Base-by-base conservation (phyloP, 2,329 filamentous ascomycete species). In the Pseudogymnoascus sp. region DNA sequence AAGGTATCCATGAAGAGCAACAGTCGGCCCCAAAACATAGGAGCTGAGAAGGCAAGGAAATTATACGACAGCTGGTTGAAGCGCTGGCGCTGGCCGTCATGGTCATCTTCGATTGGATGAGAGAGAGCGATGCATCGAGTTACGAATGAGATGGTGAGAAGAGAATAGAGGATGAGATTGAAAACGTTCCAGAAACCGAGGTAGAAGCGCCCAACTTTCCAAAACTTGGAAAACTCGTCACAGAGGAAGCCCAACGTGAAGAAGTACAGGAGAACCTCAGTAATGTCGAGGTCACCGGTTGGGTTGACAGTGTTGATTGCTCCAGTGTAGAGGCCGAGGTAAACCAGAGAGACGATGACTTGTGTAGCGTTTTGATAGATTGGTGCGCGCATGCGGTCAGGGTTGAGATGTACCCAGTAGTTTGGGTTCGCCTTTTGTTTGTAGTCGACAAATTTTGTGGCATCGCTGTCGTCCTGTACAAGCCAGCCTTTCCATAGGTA, bases 121-220 rank as follows among this genome's bases (percentile, higher is more conserved):
- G 81, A 82, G 9, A 96, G 79, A 2, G 92, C 93, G 59, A 96
- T 81, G 69, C 96, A 83, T 35, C 95, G 88, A 38, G 93, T 78
- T 44, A 90, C 78, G 67, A 99, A 88, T 2, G 91, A 96, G 3
- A 90, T 83, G 0, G 86, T 84, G 35, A 99, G 80, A 1, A 97
- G 80, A 0, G 83, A 76, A 75, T 99, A 99, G 0, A 99, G 81
- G 0, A 88, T 82, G 26, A 84, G 83, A 75, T 99, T 99, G 80
- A 99, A 96, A 23, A 90, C 90, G 71, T 96, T 97, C 95, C 95
- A 97, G 75, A 99, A 99, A 19, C 91, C 88, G 63, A 99, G 82
- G 71, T 97, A 97, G 70, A 89, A 89, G 66, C 89, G 85, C 9
- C 95, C 95, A 13, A 96, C 90, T 74, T 99, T 99, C 85, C 91